phyloP scores from a whole-genome alignment of 2,329 filamentous ascomycete species.

The Aphanoascus verrucosus region DNA sequence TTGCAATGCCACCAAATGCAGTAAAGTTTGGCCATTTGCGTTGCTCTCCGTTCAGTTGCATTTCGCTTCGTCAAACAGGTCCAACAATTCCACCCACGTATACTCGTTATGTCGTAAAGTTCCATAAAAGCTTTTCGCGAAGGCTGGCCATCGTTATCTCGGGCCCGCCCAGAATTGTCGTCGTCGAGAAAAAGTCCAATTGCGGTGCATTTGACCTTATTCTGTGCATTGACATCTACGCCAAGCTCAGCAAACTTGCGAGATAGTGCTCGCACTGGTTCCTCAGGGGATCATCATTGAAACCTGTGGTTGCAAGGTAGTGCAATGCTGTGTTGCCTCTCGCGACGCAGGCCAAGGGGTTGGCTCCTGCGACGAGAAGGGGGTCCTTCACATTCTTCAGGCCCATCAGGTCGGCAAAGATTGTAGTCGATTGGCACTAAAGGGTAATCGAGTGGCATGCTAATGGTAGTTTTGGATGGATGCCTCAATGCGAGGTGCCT shows the following conservation, averaged over 20 bases:
- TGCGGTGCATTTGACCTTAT: slow-evolving; percentile 5
- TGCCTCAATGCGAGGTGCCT: neutral
- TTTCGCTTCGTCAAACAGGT: slow-evolving; percentile 9
- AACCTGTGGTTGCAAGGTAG: slow-evolving; percentile 14
- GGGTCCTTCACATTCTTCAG: neutral
- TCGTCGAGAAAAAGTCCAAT: slow-evolving; percentile 8
- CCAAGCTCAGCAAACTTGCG: slow-evolving; percentile 7
- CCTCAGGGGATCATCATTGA: neutral
- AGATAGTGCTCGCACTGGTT: slow-evolving; percentile 3
- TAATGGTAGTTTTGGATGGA: neutral
- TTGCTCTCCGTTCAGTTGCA: slow-evolving; percentile 7
- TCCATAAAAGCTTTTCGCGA: slow-evolving; percentile 9
- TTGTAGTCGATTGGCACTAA: neutral
- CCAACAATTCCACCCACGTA: neutral
- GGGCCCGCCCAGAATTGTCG: slow-evolving; percentile 6
- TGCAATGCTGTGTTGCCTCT: slow-evolving; percentile 16
- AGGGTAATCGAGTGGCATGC: neutral
- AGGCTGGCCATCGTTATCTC: neutral
- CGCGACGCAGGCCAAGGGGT: slow-evolving; percentile 13
- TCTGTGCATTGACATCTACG: slow-evolving; percentile 8
- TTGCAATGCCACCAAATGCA: slow-evolving; percentile 10
- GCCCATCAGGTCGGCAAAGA: neutral
- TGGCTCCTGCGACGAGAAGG: slow-evolving; percentile 10
- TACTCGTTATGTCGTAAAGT: neutral
- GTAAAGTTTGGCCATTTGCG: slow-evolving; percentile 9